Evolutionary conservation across 768 basidiomycete species (phyloP).

Genomic region (Suillus plorans): DNA sequence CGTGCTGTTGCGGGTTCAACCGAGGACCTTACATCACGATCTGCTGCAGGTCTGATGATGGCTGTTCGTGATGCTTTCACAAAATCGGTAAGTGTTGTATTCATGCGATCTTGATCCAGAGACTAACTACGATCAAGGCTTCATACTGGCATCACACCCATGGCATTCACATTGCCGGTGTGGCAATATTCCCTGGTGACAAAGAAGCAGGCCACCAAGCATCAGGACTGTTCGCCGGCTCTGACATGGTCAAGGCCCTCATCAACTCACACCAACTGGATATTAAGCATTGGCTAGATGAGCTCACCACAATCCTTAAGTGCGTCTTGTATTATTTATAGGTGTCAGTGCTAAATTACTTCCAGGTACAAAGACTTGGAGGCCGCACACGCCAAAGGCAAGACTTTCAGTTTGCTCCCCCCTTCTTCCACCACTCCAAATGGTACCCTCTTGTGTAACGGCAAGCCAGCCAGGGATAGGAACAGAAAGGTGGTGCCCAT

Average conservation of each 20-base stretch:
- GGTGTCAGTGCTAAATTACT: not conserved
- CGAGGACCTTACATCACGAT: not conserved
- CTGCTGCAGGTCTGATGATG: constrained; percentile 1
- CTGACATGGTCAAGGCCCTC: not conserved
- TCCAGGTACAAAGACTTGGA: not conserved
- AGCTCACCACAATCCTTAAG: not conserved
- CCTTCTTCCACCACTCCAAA: not conserved
- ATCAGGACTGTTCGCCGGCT: not conserved
- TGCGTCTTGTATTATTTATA: not conserved
- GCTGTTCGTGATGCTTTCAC: not conserved
- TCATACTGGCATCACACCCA: not conserved
- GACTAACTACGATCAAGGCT: not conserved
- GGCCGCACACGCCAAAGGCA: not conserved
- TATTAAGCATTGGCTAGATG: not conserved
- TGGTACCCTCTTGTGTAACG: not conserved
- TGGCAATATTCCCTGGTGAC: not conserved
- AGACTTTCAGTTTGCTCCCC: not conserved
- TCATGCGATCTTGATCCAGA: not conserved
- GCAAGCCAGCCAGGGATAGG: constrained; percentile 1
- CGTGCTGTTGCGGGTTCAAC: not conserved
- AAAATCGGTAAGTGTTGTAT: not conserved
- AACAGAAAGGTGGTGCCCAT: not conserved
- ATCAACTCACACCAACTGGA: not conserved
- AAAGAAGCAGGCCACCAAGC: not conserved
- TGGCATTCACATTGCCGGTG: not conserved